These are phyloP conservation scores for Monosporascus sp. DNA, from an alignment of 2,329 filamentous ascomycete species.

Conservation along the genomic window DNA sequence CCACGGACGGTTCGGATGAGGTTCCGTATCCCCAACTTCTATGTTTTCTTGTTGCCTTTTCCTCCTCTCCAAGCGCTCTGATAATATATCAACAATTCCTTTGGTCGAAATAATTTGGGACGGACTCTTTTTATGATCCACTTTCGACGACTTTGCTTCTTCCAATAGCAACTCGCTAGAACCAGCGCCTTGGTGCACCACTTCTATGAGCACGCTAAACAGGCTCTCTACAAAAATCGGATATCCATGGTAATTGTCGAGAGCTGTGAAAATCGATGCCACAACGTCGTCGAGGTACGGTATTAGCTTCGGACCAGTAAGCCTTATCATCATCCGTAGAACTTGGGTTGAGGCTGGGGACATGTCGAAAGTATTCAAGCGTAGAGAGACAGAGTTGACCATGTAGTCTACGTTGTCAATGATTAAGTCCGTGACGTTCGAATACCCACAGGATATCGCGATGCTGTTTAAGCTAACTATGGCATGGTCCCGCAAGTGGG, in stretches of 20 bases:
- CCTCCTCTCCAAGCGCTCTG: slow-evolving; percentile 51
- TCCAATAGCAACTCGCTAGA: slow-evolving; percentile 45
- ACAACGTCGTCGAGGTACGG: slow-evolving; percentile 91
- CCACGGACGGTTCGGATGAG: slow-evolving; percentile 34
- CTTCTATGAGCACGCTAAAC: slow-evolving; percentile 75
- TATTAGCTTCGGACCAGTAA: slow-evolving; percentile 76
- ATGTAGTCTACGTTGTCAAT: slow-evolving; percentile 94
- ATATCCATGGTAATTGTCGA: slow-evolving; percentile 97
- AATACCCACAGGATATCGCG: slow-evolving; percentile 70
- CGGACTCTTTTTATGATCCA: slow-evolving; percentile 39
- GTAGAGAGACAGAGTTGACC: slow-evolving; percentile 84
- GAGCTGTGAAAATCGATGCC: slow-evolving; percentile 81
- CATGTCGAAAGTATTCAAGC: slow-evolving; percentile 87
- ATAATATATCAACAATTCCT: slow-evolving; percentile 53
- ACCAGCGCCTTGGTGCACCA: slow-evolving; percentile 76
- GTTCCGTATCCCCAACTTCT: slow-evolving; percentile 25
- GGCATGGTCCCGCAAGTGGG: slow-evolving; percentile 70
- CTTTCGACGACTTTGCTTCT: slow-evolving; percentile 28
- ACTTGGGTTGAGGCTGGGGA: slow-evolving; percentile 89
- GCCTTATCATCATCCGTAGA: slow-evolving; percentile 85
- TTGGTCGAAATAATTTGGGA: slow-evolving; percentile 32
- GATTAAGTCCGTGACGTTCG: slow-evolving; percentile 70
- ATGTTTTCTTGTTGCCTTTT: slow-evolving; percentile 25
- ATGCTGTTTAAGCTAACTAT: slow-evolving; percentile 78
- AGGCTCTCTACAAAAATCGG: slow-evolving; percentile 77